Base-by-base conservation (phyloP, 2,329 filamentous ascomycete species). In the Neonectria sp. region DNA sequence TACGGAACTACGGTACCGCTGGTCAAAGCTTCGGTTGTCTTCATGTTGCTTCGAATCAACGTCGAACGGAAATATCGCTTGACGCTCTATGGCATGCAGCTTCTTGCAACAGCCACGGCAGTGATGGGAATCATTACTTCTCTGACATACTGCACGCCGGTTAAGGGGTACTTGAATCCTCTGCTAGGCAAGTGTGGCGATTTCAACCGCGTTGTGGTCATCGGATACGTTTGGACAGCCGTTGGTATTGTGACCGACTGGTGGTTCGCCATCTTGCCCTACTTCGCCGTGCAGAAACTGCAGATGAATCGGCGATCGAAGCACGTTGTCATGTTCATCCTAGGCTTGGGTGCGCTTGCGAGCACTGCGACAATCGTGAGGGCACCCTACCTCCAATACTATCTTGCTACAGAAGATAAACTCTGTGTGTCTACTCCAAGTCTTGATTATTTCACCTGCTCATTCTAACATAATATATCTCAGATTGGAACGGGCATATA, bases 201-300 rank as follows among this genome's bases (percentile, higher is more conserved):
- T 24, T 46, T 46, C n/a, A 57, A 58, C 7, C 21, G 37, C 8
- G 37, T 58, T 11, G 40, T 46, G 9, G 35, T 37, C 24, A 48
- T 59, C n/a, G 46, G 46, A n/a, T 63, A 64, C 31, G 56, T 59
- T 4, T 56, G 56, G 27, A 59, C 61, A 11, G 61, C 61, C 31
- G 29, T 58, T 12, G 45, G 56, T n/a, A 64, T 64, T 15, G 29
- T 64, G 13, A 64, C 61, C 4, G 61, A 64, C 21, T 64, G 61
- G 61, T 48, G 45, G 27, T 64, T 55, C 31, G 61, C 61, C 12
- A 64, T 43, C 13, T 52, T 64, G 4, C 55, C 61, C 6, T 64
- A 40, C 46, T 64, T 64, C 13, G 52, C 53, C 21, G 61, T 64
- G 27, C 43, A 33, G 2, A 57, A 56, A 7, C 46, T 64, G 5